Evolutionary conservation across 371 early-diverging fungal genomes (phyloP), one percentile per base, ranked within the genome.

Genomic region (Circinella umbellata): DNA sequence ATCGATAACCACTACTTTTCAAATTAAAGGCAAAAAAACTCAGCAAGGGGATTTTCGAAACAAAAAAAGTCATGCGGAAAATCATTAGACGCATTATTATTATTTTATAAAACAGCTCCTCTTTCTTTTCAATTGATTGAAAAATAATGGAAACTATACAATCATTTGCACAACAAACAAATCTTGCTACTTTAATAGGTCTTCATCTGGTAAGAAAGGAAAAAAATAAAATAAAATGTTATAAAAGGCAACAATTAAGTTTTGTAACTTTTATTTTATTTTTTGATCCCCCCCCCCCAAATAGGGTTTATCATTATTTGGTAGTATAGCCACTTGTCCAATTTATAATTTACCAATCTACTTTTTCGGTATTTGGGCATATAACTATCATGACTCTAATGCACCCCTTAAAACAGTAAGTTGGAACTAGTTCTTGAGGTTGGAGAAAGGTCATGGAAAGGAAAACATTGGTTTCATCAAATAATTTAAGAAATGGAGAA

Each of bases 321-420:
- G 85, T 47, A 72, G 77, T 35, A 54, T 85, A 66, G 76, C 85
- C 34, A 61, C 75, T 42, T 76, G 77, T 67, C 85, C 85, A 0
- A 75, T 75, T 13, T 85, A 85, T 65, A 85, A 85, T 61, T 73
- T 82, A 37, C 83, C 85, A 27, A 80, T 85, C 53, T 85, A 80
- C 64, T 81, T 85, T 57, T 85, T 85, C 61, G 85, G 83, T 17
- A 80, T 77, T 61, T 85, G 85, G 85, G 83, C 85, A 11, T 82
- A 76, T 53, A 79, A 85, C 38, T 75, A 78, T 68, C 81, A 78
- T 46, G 85, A 85, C 8, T 82, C 85, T 1, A 85, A 73, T 51
- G 67, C 80, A 37, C 85, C 85, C 17, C 67, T 85, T 27, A 85
- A 82, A 69, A 85, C 81, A 17, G 85, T 82, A 80, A 42, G 66